Evolutionary conservation across 148 eudicot genomes (phyloP).

Genomic region (Vaccinium vitisidaea): DNA sequence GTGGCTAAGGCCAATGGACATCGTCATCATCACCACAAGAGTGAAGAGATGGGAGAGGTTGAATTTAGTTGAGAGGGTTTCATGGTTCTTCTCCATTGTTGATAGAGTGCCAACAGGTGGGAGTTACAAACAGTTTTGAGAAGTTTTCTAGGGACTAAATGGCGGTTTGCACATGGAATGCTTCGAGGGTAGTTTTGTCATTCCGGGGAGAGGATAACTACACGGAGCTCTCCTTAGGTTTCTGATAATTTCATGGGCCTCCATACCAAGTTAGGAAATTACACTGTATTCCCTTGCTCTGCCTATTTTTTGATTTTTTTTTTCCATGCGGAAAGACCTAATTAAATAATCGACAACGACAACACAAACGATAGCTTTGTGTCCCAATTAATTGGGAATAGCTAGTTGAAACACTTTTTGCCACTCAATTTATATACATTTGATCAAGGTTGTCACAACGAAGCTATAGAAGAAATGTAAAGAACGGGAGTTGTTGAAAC

Average conservation of each 20-base stretch:
- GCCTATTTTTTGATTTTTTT: background rate
- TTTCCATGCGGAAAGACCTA: no score
- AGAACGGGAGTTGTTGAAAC: no score
- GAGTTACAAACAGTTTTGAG: background rate
- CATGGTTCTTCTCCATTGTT: constrained; percentile 24
- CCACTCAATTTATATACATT: background rate
- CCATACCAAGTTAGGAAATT: background rate
- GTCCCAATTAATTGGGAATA: background rate
- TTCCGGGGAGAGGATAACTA: background rate
- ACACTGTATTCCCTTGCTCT: background rate
- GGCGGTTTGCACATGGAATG: background rate
- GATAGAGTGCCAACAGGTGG: background rate
- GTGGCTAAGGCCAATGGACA: constrained; percentile 8
- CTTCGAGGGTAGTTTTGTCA: constrained; percentile 4
- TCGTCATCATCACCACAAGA: background rate
- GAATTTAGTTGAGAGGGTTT: background rate
- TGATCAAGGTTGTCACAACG: no score
- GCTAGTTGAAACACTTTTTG: background rate
- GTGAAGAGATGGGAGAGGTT: constrained; percentile 10
- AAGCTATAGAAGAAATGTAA: no score
- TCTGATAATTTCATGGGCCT: background rate
- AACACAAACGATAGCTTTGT: no score
- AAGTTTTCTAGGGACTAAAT: background rate
- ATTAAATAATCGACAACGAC: no score
- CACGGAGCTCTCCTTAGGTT: background rate